Evolutionary conservation across 495 filamentous ascomycete species (phyloP), one percentile per base, ranked within the genome.

Genomic region (Bacidia gigantensis): DNA sequence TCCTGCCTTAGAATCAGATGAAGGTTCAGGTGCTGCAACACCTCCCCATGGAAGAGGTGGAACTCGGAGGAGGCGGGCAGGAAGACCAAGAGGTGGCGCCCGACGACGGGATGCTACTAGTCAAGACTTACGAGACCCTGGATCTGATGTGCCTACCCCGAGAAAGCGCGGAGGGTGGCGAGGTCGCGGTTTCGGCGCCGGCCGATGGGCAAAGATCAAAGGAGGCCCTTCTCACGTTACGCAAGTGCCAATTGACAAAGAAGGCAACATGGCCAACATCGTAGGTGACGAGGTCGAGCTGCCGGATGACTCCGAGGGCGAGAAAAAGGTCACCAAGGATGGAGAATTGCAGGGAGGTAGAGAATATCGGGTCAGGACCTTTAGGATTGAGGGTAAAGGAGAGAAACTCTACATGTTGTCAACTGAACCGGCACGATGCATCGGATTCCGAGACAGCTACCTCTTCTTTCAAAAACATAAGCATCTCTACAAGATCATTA

Each of bases 391-490:
- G 22, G 86, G 84, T 45, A 81, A 89, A 45, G 86, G 81, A n/a
- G 76, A 92, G 24, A 69, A 87, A 21, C 77, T 93, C 14, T 98
- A 98, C 78, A 98, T 98, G 92, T 71, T 98, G 60, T 95, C 89
- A 1, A 98, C 92, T 1, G 92, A 98, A 59, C 92, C 92, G 3
- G 92, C 92, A 20, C 80, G 92, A 52, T 98, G 92, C 60, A 90
- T 94, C 46, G 92, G 92, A 5, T 98, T 98, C 75, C 73, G 92
- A 50, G 92, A 98, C 68, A 92, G 86, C 52, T 98, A 98, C 64
- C 75, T 98, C 14, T 98, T 98, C 74, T 98, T 98, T 73, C 90
- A 89, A 59, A 95, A 94, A 64, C 89, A 96, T 70, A 85, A 83
- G 62, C 79, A 88, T 60, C 82, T 96, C 18, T 89, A 87, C 73